Conservation (phyloP, 2,329 filamentous ascomycete species). For the Xylariaceae sp. region DNA sequence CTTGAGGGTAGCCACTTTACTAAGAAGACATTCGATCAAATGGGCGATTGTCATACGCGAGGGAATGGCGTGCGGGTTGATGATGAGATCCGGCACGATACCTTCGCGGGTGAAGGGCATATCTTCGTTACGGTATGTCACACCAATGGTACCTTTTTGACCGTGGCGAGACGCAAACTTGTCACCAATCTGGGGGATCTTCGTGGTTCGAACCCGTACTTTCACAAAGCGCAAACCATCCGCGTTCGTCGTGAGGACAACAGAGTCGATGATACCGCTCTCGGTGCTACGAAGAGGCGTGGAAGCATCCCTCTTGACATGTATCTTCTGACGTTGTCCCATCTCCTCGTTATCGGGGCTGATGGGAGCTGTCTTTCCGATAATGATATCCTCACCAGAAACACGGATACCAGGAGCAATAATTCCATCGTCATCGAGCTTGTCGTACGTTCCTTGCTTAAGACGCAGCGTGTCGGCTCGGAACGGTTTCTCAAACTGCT, state of each 20-base stretch:
- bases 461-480: slow-evolving; percentile 81
- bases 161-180: slow-evolving; percentile 99
- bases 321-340: slow-evolving; percentile 81
- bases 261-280: slow-evolving; percentile 91
- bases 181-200: slow-evolving; percentile 97
- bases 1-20: slow-evolving; percentile 89
- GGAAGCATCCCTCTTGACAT: slow-evolving; percentile 92
- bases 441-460: slow-evolving; percentile 95
- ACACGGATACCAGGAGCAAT: slow-evolving; percentile 91
- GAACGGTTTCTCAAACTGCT: slow-evolving; percentile 93
- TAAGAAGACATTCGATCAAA: slow-evolving; percentile 97
- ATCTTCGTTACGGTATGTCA: slow-evolving; percentile 94
- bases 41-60: slow-evolving; percentile 99
- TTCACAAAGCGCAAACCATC: slow-evolving; percentile 96
- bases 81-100: slow-evolving; percentile 90
- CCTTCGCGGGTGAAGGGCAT: slow-evolving; percentile 97
- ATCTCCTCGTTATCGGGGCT: slow-evolving; percentile 89
- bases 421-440: slow-evolving; percentile 93
- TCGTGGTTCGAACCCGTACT: slow-evolving; percentile 93
- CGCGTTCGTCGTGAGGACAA: slow-evolving; percentile 88
- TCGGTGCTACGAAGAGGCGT: slow-evolving; percentile 93
- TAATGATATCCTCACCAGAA: slow-evolving; percentile 97
- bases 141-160: slow-evolving; percentile 98
- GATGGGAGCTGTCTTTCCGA: slow-evolving; percentile 95
- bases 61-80: slow-evolving; percentile 98